Evolutionary conservation across 345 rosid genomes (phyloP).

Genomic region (Sisymbrium altissimum): DNA sequence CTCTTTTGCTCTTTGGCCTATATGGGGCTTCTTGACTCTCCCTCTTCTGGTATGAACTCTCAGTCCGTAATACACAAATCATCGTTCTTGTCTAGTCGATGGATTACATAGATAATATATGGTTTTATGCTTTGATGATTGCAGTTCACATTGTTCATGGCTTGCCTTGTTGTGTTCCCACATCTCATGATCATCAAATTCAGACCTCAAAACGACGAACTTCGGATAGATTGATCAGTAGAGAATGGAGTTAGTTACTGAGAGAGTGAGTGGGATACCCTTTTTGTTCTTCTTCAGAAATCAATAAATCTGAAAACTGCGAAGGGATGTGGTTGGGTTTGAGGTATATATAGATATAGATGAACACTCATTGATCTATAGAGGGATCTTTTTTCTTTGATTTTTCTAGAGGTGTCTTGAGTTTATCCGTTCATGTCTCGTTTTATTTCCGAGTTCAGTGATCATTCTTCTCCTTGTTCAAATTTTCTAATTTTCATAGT

Average conservation of each 20-base stretch:
- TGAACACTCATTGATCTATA: constrained; percentile 19
- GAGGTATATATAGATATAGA: constrained; percentile 32
- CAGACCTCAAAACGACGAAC: constrained; percentile 59
- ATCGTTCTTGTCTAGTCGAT: constrained; percentile 4
- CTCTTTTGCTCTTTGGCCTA: constrained; percentile 84
- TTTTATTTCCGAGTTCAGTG: background rate
- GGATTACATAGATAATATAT: background rate
- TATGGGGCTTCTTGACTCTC: constrained; percentile 91
- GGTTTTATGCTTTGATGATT: constrained; percentile 6
- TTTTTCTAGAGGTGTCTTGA: constrained; percentile 6
- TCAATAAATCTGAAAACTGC: constrained; percentile 7
- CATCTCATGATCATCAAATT: constrained; percentile 63
- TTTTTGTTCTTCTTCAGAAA: background rate
- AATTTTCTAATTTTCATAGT: background rate
- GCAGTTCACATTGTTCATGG: constrained; percentile 98
- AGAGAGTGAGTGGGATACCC: background rate
- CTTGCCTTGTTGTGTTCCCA: constrained; percentile 79
- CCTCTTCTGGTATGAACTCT: constrained; percentile 76
- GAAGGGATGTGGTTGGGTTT: background rate
- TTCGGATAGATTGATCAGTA: constrained; percentile 64
- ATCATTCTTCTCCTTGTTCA: too few relatives aligned
- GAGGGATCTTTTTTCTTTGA: background rate
- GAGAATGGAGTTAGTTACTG: constrained; percentile 22
- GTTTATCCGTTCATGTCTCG: constrained; percentile 8
- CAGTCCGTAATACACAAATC: background rate